These are phyloP conservation scores for Acer saccharum DNA, from an alignment of 345 rosid species.

Conservation along the genomic window DNA sequence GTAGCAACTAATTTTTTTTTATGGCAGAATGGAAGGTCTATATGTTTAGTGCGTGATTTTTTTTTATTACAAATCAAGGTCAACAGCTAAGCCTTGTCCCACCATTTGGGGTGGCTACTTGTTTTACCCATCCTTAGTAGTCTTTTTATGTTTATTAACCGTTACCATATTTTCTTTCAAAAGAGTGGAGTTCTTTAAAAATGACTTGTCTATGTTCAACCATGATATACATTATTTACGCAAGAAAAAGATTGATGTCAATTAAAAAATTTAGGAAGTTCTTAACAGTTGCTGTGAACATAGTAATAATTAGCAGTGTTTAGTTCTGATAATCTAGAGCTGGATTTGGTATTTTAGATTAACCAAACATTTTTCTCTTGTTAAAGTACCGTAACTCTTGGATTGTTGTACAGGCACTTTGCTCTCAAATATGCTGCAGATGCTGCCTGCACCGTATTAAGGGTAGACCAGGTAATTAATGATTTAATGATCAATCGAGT, in stretches of 20 bases:
- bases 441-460: constrained; percentile 95
- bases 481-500: not conserved
- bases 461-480: constrained; percentile 85
- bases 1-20: not conserved
- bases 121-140: no score
- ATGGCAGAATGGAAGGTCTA: not conserved
- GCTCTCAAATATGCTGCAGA: constrained; percentile 97
- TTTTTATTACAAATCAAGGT: not conserved
- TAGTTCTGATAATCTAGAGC: not conserved
- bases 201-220: not conserved
- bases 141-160: not conserved
- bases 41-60: not conserved
- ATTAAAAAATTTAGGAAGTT: not conserved
- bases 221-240: no score
- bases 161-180: not conserved
- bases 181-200: not conserved
- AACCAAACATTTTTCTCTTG: not conserved
- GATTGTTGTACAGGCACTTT: constrained; percentile 53
- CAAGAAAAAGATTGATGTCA: not conserved
- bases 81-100: not conserved
- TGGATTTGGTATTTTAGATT: not conserved
- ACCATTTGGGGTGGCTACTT: no score
- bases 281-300: not conserved
- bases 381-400: not conserved
- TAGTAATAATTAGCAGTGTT: not conserved